phyloP scores from a whole-genome alignment of 2,329 filamentous ascomycete genomes.

The Colletotrichum sp. region DNA sequence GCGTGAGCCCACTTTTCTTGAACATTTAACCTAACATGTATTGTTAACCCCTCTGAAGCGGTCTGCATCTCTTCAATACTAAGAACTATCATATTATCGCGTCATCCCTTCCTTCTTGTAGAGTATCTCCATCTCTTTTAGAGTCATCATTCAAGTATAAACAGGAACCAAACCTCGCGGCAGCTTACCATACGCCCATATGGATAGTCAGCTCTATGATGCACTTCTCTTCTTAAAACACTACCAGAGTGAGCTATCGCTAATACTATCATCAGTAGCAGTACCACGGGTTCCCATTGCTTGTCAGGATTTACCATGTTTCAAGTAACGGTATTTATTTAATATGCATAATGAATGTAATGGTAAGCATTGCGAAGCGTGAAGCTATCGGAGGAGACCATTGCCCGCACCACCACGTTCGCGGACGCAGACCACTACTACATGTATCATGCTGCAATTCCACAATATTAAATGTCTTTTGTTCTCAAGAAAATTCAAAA shows the following conservation, averaged over 20 bases:
- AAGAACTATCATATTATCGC: no score
- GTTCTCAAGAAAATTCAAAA: accelerated
- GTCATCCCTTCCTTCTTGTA: no score
- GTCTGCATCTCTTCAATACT: no score
- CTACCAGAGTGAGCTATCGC: neutral
- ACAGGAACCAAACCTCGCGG: neutral
- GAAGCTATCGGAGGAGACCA: neutral
- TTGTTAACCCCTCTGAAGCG: no score
- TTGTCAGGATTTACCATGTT: neutral
- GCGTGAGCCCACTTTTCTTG: no score
- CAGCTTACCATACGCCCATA: neutral
- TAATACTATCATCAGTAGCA: neutral
- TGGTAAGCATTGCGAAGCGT: neutral
- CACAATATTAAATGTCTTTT: neutral
- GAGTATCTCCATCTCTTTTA: neutral
- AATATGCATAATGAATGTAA: neutral
- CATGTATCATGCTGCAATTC: neutral
- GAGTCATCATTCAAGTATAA: neutral
- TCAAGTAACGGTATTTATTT: no score
- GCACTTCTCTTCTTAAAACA: neutral
- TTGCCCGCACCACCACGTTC: neutral
- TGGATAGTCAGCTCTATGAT: neutral
- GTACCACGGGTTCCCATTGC: neutral
- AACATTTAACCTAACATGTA: no score
- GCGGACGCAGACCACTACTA: neutral